Conservation (phyloP, 768 basidiomycete genomes). For the Auricularia heimuer region DNA sequence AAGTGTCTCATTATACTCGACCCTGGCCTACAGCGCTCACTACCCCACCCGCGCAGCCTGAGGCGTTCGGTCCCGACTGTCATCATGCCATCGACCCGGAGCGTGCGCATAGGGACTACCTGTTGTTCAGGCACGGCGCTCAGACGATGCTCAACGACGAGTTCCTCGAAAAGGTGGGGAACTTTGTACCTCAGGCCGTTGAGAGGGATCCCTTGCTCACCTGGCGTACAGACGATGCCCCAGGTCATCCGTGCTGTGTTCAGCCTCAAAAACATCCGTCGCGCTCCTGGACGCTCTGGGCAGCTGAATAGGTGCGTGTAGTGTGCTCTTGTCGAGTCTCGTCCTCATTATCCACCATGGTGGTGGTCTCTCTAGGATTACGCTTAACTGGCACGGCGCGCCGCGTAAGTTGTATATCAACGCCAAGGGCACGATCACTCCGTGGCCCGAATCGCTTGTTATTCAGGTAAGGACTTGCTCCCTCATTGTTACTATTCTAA, state of each 20-base stretch:
- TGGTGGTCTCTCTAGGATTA: neutral
- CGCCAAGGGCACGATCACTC: slow-evolving; percentile 8
- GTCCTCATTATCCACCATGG: too few species aligned
- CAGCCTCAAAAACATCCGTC: slow-evolving; percentile 44
- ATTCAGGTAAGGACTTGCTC: slow-evolving; percentile 6
- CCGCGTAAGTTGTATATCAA: slow-evolving; percentile 4
- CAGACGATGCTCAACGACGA: slow-evolving; percentile 36
- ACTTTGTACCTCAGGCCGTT: neutral
- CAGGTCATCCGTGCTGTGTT: slow-evolving; percentile 60
- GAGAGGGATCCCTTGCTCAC: slow-evolving; percentile 22
- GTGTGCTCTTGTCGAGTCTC: neutral
- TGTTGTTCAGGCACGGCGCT: slow-evolving; percentile 28
- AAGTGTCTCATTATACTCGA: slow-evolving; percentile 5
- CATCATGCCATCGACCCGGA: slow-evolving; percentile 27
- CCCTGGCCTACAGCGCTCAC: neutral
- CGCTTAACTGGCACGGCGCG: slow-evolving; percentile 2
- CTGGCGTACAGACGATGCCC: slow-evolving; percentile 35
- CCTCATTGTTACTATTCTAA: neutral
- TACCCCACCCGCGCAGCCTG: slow-evolving; percentile 26
- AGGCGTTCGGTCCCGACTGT: slow-evolving; percentile 29
- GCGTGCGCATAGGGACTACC: slow-evolving; percentile 37
- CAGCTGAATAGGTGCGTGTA: slow-evolving; percentile 39
- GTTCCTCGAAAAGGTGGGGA: slow-evolving; percentile 42
- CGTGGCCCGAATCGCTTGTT: slow-evolving; percentile 10
- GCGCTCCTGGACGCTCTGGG: slow-evolving; percentile 63